Percentiles rank a stretch among this genome's conserved stretches.
phyloP scores from a whole-genome alignment of 768 basidiomycete species.

The Leccinum arenicola region DNA sequence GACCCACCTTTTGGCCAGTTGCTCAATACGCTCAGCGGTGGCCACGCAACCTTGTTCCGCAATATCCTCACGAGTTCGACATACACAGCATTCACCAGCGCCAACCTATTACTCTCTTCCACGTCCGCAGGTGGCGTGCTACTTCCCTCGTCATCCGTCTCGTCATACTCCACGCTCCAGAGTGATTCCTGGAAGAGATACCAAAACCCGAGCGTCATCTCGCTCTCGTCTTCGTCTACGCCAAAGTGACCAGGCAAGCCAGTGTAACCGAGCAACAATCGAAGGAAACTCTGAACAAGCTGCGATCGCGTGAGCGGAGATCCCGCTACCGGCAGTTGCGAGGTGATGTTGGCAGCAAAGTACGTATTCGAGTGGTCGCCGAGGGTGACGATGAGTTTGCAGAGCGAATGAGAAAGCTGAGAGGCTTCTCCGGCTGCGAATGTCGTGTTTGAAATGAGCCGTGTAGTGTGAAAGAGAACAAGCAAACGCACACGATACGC shows the following conservation, averaged over 20 bases:
- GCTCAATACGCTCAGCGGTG: constrained; percentile 39
- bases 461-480: not conserved
- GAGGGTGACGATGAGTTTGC: constrained; percentile 76
- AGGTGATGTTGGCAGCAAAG: constrained; percentile 66
- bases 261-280: constrained; percentile 69
- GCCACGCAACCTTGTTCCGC: constrained; percentile 74
- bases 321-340: constrained; percentile 36
- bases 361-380: constrained; percentile 86
- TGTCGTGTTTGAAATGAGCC: not conserved
- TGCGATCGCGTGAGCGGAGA: constrained; percentile 41
- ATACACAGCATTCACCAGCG: constrained; percentile 72
- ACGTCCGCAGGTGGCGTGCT: constrained; percentile 15
- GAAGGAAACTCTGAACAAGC: constrained; percentile 68
- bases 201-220: constrained; percentile 87
- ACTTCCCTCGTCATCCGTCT: constrained; percentile 30
- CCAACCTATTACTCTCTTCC: constrained; percentile 41
- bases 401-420: constrained; percentile 65
- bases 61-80: constrained; percentile 71
- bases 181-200: constrained; percentile 86
- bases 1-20: constrained; percentile 70
- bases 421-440: constrained; percentile 34
- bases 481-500: constrained; percentile 34
- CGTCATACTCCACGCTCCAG: constrained; percentile 63
- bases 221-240: constrained; percentile 84
- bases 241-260: constrained; percentile 75